phyloP scores from a whole-genome alignment of 2,329 filamentous ascomycete genomes.

The Ophiocordyceps sinensis region DNA sequence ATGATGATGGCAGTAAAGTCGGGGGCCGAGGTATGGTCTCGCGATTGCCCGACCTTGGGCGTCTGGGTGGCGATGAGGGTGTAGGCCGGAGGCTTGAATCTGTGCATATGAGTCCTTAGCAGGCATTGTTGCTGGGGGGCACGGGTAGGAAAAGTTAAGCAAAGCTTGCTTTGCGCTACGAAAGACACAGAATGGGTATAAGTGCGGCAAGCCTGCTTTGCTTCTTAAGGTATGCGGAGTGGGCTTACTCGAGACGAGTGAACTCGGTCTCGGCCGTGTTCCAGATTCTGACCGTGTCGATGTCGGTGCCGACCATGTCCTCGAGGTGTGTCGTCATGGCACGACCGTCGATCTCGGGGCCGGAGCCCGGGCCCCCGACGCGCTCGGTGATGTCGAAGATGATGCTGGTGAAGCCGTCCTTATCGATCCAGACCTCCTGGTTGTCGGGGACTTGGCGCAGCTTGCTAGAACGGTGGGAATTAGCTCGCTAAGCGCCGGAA shows the following conservation, averaged over 20 bases:
- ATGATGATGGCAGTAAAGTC: conserved; percentile 65
- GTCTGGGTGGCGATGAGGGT: conserved; percentile 56
- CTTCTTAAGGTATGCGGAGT: too few species aligned
- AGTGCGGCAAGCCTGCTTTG: too few species aligned
- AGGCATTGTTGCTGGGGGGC: not conserved
- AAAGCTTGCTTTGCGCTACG: too few species aligned
- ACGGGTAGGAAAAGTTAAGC: conserved; percentile 11
- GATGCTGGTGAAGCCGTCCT: conserved; percentile 68
- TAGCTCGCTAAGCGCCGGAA: conserved; percentile 1
- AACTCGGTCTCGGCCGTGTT: conserved; percentile 48
- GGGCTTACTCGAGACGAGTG: conserved; percentile 36
- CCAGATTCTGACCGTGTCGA: conserved; percentile 51
- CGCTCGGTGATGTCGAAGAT: conserved; percentile 86
- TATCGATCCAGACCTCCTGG: conserved; percentile 85
- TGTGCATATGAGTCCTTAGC: conserved; percentile 2
- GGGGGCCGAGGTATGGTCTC: conserved; percentile 24
- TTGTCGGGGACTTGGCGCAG: conserved; percentile 69
- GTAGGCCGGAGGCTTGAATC: conserved; percentile 41
- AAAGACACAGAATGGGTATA: too few species aligned
- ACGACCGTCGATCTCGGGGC: conserved; percentile 49
- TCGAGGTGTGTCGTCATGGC: conserved; percentile 56
- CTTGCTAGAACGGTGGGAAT: conserved; percentile 29
- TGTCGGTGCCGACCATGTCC: conserved; percentile 51
- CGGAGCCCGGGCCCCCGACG: conserved; percentile 40
- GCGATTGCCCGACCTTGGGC: conserved; percentile 19